Percentiles rank a stretch among this genome's conserved stretches.
phyloP scores from a whole-genome alignment of 2,329 filamentous ascomycete genomes.

The Verticillium isaacii region DNA sequence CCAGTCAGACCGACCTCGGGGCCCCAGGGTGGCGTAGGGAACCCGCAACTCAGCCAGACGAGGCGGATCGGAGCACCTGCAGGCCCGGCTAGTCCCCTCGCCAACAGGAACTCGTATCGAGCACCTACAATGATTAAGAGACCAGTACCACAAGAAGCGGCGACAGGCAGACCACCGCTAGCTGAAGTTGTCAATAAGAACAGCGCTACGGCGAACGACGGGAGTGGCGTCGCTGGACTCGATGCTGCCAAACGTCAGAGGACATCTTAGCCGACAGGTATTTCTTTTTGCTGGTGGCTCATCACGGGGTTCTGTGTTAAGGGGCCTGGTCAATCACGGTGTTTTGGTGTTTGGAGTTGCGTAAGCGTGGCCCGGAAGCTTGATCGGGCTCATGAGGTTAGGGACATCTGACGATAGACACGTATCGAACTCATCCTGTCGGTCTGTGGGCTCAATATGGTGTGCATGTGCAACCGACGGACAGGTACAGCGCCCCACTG shows the following conservation, averaged over 20 bases:
- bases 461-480: too few relatives aligned
- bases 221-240: slow-evolving; percentile 18
- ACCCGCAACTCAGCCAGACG: slow-evolving; percentile 48
- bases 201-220: slow-evolving; percentile 7
- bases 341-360: neutral
- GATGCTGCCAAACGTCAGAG: slow-evolving; percentile 49
- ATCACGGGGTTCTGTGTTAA: neutral
- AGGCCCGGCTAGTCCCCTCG: slow-evolving; percentile 48
- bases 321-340: neutral
- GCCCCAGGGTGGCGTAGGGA: slow-evolving; percentile 26
- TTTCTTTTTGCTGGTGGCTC: neutral
- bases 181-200: slow-evolving; percentile 46
- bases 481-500: neutral
- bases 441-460: too few relatives aligned
- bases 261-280: slow-evolving; percentile 21
- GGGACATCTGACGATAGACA: neutral
- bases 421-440: neutral
- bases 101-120: slow-evolving; percentile 53
- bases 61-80: slow-evolving; percentile 57
- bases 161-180: slow-evolving; percentile 30
- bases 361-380: neutral
- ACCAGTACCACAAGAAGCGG: slow-evolving; percentile 28
- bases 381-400: neutral
- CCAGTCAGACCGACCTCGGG: slow-evolving; percentile 4
- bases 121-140: slow-evolving; percentile 54